Base-by-base conservation (phyloP, 148 eudicot genomes). In the Spergularia marina region DNA sequence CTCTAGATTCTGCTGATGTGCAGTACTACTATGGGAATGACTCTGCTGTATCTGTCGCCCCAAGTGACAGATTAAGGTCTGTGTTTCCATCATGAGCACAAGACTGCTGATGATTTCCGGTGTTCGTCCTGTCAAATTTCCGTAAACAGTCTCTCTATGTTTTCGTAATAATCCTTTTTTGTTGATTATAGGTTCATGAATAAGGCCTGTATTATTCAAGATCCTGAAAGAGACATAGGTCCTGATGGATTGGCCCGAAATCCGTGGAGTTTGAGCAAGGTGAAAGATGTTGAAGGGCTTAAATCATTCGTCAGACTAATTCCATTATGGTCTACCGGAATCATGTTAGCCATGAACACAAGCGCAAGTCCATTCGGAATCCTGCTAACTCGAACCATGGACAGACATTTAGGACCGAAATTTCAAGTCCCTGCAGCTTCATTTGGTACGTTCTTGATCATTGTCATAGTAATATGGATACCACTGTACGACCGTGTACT, bases 341-440 rank as follows among this genome's bases (percentile, higher is more conserved):
- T 93, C 68, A 85, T 93, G 84, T 61, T 87, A 74, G 78, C 94
- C 0, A 71, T 93, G 70, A 89, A 86, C 82, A 73, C 86, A 4
- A 88, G 87, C 78, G 90, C 88, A 7, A 73, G 75, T 60, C 65
- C 96, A 12, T 91, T 91, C 67, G 86, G 84, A 0, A 3, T 87
- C n/a, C 82, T 93, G 65, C 88, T 86, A 70, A 93, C 98, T 0
- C 79, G 55, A 53, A 80, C 91, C 71, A 91, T 93, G 98, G 85
- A 93, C 68, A 49, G 98, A 71, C 98, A 93, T 71, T 20, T 94
- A 7, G 81, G 83, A 70, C 21, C 83, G 12, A 78, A 74, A 41
- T 91, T 94, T 62, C 70, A 90, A 77, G 79, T 91, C 64, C 96
- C 98, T 3, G 92, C 94, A 14, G 91, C 84, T 57, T 91, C 98